phyloP scores from a whole-genome alignment of 225 moss, liverwort and hornwort genomes.

The Asterella californica region DNA sequence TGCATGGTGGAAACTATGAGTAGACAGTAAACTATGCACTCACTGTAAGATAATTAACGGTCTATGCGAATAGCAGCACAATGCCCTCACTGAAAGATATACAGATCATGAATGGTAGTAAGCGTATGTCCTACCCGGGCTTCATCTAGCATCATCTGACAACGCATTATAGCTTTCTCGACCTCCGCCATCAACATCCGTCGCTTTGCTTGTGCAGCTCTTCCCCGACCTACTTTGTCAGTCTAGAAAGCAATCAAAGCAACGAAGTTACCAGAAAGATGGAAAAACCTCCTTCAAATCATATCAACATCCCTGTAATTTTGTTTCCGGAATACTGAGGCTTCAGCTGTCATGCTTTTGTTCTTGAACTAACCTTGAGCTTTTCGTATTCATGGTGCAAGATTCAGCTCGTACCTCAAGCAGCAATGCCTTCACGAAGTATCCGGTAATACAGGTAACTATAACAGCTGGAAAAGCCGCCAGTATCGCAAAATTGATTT shows the following conservation, averaged over 20 bases:
- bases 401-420: constrained; percentile 25
- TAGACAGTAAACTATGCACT: too few relatives aligned
- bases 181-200: constrained; percentile 96
- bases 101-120: not conserved
- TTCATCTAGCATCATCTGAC: constrained; percentile 77
- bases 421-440: constrained; percentile 22
- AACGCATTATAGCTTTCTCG: constrained; percentile 76
- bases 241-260: constrained; percentile 32
- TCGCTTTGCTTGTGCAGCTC: constrained; percentile 74
- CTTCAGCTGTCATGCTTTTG: not conserved
- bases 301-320: not conserved
- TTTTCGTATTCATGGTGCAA: not conserved
- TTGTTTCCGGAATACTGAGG: not conserved
- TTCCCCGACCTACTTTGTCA: constrained; percentile 74
- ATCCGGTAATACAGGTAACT: constrained; percentile 42
- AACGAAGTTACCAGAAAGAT: not conserved
- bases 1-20: not conserved
- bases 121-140: constrained; percentile 51
- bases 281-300: not conserved
- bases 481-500: constrained; percentile 93
- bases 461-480: constrained; percentile 89
- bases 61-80: too few relatives aligned
- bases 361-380: not conserved
- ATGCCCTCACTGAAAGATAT: not conserved
- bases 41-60: not conserved